phyloP scores from a whole-genome alignment of 176 grass and related monocot species.

The Avena insularis region DNA sequence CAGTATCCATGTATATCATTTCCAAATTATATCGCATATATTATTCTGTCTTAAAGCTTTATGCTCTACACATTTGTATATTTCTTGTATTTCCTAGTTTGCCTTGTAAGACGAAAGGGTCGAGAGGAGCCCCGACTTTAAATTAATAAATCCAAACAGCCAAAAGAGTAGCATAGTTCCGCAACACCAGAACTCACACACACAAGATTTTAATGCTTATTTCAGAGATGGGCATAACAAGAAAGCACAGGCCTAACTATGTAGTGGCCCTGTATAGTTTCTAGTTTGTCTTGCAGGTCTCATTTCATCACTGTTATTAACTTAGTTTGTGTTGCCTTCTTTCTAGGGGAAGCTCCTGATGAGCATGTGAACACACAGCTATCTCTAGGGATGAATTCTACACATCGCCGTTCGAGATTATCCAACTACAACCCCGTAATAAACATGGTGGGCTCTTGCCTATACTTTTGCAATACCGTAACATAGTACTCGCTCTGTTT shows the following conservation, averaged over 20 bases:
- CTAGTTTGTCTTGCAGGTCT: background rate
- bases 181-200: too few relatives aligned
- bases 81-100: background rate
- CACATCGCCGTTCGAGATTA: background rate
- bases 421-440: slow-evolving; percentile 12
- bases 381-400: slow-evolving; percentile 46
- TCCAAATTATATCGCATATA: background rate
- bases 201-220: too few relatives aligned
- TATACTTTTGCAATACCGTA: background rate
- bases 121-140: too few relatives aligned
- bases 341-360: slow-evolving; percentile 46
- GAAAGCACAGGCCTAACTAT: too few relatives aligned
- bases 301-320: slow-evolving; percentile 30
- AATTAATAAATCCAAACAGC: too few relatives aligned
- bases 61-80: background rate
- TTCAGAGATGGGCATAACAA: too few relatives aligned
- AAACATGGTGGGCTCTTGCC: slow-evolving; percentile 30
- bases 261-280: too few relatives aligned
- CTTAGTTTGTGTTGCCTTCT: slow-evolving; percentile 25
- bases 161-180: too few relatives aligned
- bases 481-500: background rate
- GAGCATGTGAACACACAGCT: slow-evolving; percentile 54
- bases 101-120: background rate
- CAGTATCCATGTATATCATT: background rate
- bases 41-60: background rate